A percentile compares a stretch with the other conserved stretches of the same genome.
These are phyloP conservation scores for Neofusicoccum sp. DNA, from an alignment of 2,329 filamentous ascomycete species.

Conservation along the genomic window DNA sequence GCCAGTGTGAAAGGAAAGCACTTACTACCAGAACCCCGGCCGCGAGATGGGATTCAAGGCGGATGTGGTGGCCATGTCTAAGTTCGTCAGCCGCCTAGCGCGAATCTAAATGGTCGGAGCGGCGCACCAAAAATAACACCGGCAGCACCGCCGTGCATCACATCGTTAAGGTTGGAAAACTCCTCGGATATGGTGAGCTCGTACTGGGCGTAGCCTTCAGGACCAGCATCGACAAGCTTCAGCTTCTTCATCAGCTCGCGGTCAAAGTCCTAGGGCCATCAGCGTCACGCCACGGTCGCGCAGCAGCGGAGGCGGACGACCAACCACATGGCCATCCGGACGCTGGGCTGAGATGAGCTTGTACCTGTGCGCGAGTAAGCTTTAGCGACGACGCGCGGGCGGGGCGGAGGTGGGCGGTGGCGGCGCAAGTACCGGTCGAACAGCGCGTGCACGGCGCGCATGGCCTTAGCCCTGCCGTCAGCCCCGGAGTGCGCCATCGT, in stretches of 20 bases:
- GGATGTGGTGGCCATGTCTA: constrained; percentile 46
- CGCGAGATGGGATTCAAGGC: constrained; percentile 50
- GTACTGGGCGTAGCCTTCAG: constrained; percentile 35
- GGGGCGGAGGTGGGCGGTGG: not conserved
- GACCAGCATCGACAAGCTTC: constrained; percentile 36
- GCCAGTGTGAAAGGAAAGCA: not conserved
- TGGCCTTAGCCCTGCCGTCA: constrained; percentile 33
- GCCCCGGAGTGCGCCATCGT: constrained; percentile 25
- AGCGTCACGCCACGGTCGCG: not conserved
- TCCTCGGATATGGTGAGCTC: constrained; percentile 34
- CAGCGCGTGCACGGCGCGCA: constrained; percentile 36
- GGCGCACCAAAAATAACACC: constrained; percentile 36
- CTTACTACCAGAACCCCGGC: constrained; percentile 51
- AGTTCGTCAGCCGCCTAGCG: not conserved
- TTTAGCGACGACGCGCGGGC: not conserved
- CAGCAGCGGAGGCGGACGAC: constrained; percentile 1
- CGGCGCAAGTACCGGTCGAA: constrained; percentile 28
- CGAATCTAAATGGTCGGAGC: not conserved
- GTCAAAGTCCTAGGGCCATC: constrained; percentile 35
- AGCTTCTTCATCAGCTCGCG: constrained; percentile 37
- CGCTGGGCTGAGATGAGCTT: constrained; percentile 31
- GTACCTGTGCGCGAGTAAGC: constrained; percentile 26
- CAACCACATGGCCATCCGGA: constrained; percentile 33
- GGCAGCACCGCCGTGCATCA: constrained; percentile 42
- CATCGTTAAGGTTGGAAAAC: constrained; percentile 42